Evolutionary conservation across 2,329 filamentous ascomycete species (phyloP), one percentile per base, ranked within the genome.

Genomic region (Arthrocladium fulminans): DNA sequence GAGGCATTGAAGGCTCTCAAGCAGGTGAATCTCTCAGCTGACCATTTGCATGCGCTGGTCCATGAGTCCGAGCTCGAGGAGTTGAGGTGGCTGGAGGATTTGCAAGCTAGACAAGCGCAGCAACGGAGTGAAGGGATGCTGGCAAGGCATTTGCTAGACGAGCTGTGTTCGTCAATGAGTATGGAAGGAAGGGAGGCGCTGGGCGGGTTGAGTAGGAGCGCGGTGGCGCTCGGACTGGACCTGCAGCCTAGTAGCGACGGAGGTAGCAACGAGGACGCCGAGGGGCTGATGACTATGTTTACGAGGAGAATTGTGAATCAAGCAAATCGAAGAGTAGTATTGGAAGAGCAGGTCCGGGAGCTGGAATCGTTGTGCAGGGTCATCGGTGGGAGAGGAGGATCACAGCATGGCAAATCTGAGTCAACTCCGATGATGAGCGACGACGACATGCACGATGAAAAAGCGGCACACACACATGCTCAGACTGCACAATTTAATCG

Each of bases 401-500:
- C 57, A 60, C 75, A 1, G 62, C 63, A 10, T 49, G 54, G 12
- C 47, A 68, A 34, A n/a, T 23, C 19, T 58, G 58, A 29, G 25
- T 51, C 9, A 60, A 66, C 38, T 47, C 66, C 35, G 51, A 63
- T 12, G 55, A 60, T 2, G 59, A 23, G 19, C 67, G 25, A 65
- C 56, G 29, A 60, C 60, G 10, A 8, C 20, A 22, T 25, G 20
- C 34, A 44, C 27, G 23, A 22, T 7, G 13, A 29, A 20, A 54
- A 68, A 38, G 51, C 59, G 22, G 59, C 59, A 45, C 83, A 78
- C 58, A 72, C 89, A 2, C 76, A 79, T 9, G 79, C 80, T 55
- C 76, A 83, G 55, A 90, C 88, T n/a, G 73, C 82, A 3, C 83
- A 92, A 44, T 78, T 84, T 66, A 80, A 82, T 54, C 80, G 85